Evolutionary conservation across 2,329 filamentous ascomycete species (phyloP), one percentile per base, ranked within the genome.

Genomic region (Neonectria sp.): DNA sequence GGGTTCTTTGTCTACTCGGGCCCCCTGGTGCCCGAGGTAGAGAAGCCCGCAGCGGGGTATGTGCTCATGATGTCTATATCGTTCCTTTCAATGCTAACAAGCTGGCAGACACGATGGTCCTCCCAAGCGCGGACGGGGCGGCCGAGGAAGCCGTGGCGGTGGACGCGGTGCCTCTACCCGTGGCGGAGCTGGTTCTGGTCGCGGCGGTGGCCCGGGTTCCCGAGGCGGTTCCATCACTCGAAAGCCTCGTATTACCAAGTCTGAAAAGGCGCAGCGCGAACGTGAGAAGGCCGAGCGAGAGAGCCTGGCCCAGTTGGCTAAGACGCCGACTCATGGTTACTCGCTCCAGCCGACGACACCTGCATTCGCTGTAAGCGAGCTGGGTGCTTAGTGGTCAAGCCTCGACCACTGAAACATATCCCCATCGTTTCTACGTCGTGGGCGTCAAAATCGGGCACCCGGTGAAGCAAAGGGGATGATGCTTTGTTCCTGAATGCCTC

Each of bases 1-100:
- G 96, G 96, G 1, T 99, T 98, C 84, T 99, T 98, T 79, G 96
- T 99, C 2, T 99, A 98, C 81, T 97, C 94, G 68, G 96, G 96
- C 4, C 95, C 95, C 9, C 85, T 99, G 53, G 89, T 98, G 25
- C 93, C 93, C 6, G 95, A 97, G 81, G 93, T 92, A 25, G 93
- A 97, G 82, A 95, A 96, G 81, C 86, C 88, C 40, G 82, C 84
- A 71, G 79, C 81, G 64, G 84, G 83, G 86, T 88, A 86, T 70
- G 86, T 85, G 63, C 51, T 35, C 57, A 45, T 13, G 2, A 31
- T 59, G 9, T 29, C 58, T 33, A 27, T 17, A 56, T 5, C 49
- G 49, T 37, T 45, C 61, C 27, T 58, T 59, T n/a, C 43, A 17
- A 69, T 75, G 67, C 83, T 85, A 79, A 86, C 76, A 63, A 59